Percentiles rank a stretch among this genome's conserved stretches.
phyloP scores from a whole-genome alignment of 139 green algal genomes.

The Chlamydomonas incerta region DNA sequence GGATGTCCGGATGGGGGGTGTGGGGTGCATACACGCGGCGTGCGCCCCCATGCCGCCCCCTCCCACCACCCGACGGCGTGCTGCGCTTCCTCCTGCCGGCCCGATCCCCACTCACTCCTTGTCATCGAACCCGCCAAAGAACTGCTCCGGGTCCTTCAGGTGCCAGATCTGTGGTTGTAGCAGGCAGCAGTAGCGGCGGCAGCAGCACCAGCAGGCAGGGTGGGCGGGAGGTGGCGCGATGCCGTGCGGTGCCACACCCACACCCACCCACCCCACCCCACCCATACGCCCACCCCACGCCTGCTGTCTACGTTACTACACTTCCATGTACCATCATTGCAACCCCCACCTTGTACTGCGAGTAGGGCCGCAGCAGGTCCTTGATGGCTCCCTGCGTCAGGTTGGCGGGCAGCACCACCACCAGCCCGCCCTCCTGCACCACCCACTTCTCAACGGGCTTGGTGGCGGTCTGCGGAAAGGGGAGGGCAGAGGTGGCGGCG shows the following conservation, averaged over 20 bases:
- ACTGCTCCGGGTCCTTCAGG: slow-evolving; percentile 20
- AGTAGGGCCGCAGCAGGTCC: slow-evolving; percentile 31
- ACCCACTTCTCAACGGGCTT: slow-evolving; percentile 23
- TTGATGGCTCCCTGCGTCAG: slow-evolving; percentile 33
- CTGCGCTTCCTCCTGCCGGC: too few species aligned
- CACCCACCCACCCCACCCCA: too few species aligned
- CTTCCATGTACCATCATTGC: too few species aligned
- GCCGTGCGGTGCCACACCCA: too few species aligned
- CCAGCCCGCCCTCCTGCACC: slow-evolving; percentile 43
- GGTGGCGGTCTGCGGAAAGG: slow-evolving; percentile 16
- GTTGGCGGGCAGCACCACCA: slow-evolving; percentile 45
- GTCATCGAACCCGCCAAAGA: slow-evolving; percentile 35
- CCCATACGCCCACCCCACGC: not conserved
- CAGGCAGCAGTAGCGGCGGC: too few species aligned
- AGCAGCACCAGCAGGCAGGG: too few species aligned
- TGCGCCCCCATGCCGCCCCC: too few species aligned
- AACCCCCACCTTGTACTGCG: slow-evolving; percentile 17
- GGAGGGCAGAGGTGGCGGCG: not conserved
- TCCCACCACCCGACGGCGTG: too few species aligned
- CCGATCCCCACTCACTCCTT: slow-evolving; percentile 18
- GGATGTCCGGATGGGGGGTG: not conserved
- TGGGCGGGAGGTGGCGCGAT: too few species aligned
- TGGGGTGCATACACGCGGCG: too few species aligned
- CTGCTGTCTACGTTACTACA: too few species aligned
- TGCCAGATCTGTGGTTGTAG: slow-evolving; percentile 36